These are phyloP conservation scores for Yarrowia bubula DNA, from an alignment of 805 yeast species.

Conservation along the genomic window DNA sequence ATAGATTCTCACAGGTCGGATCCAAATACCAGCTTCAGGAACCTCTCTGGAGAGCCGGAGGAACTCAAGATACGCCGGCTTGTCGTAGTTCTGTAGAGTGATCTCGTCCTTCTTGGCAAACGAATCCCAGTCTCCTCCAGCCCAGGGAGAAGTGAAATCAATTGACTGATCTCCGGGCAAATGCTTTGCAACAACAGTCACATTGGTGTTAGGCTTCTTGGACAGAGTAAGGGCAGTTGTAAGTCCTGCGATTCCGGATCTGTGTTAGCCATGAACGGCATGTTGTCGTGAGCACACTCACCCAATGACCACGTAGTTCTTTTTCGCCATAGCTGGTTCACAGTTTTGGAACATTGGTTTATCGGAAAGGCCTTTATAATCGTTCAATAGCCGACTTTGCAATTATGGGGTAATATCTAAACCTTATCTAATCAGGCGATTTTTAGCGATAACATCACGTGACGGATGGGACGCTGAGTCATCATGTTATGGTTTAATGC, in stretches of 20 bases:
- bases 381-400: neutral
- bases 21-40: constrained; percentile 26
- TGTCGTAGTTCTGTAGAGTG: constrained; percentile 23
- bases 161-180: constrained; percentile 78
- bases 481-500: neutral
- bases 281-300: too few species aligned
- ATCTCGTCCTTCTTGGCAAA: constrained; percentile 58
- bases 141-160: constrained; percentile 78
- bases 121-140: constrained; percentile 62
- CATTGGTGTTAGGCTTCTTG: constrained; percentile 42
- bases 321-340: constrained; percentile 16
- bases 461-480: neutral
- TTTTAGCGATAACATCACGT: constrained; percentile 5
- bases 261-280: neutral
- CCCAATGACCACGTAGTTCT: constrained; percentile 22
- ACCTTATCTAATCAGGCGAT: constrained; percentile 20
- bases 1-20: neutral
- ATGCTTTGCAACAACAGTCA: constrained; percentile 64
- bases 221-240: constrained; percentile 57
- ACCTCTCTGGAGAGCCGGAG: constrained; percentile 9
- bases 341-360: constrained; percentile 2
- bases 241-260: constrained; percentile 62
- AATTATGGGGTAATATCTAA: neutral
- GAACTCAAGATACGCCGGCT: constrained; percentile 22
- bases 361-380: neutral